Percentiles rank a stretch among this genome's conserved stretches.
Conservation (phyloP, 495 filamentous ascomycete genomes). For the Aspergillus ostianus region DNA sequence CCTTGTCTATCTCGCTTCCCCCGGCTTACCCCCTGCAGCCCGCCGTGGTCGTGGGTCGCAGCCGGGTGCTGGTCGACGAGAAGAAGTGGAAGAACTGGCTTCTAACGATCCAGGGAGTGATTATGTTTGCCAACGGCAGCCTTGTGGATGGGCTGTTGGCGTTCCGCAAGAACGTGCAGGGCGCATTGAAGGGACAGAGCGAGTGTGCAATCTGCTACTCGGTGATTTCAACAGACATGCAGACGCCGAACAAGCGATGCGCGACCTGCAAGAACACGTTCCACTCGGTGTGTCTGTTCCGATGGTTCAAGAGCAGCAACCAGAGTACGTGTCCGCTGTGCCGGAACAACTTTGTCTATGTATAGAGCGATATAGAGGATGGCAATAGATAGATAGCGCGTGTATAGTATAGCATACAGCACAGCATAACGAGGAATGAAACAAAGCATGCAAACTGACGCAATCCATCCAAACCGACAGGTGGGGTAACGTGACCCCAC, state of each 20-base stretch:
- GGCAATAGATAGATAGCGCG: constrained; percentile 6
- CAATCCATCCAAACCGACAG: neutral
- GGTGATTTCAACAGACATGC: constrained; percentile 82
- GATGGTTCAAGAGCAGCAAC: constrained; percentile 94
- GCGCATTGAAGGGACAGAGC: constrained; percentile 85
- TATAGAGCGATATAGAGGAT: constrained; percentile 22
- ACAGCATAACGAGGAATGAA: no score
- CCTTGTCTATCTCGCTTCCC: constrained; percentile 75
- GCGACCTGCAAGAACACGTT: constrained; percentile 92
- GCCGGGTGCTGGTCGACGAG: constrained; percentile 81
- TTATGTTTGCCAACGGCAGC: constrained; percentile 83
- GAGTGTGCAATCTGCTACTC: constrained; percentile 98
- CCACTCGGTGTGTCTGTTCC: constrained; percentile 84
- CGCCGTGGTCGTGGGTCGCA: constrained; percentile 72
- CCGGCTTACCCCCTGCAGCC: constrained; percentile 74
- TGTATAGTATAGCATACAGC: neutral
- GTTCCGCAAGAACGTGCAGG: constrained; percentile 79
- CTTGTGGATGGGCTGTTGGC: constrained; percentile 80
- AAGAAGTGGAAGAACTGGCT: constrained; percentile 88
- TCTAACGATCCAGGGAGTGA: constrained; percentile 81
- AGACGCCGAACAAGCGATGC: constrained; percentile 87
- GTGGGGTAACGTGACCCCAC: constrained; percentile 2
- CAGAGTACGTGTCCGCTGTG: constrained; percentile 88
- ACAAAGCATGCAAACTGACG: no score
- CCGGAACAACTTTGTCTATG: constrained; percentile 64